Base-by-base conservation (phyloP, 2,329 filamentous ascomycete species). In the Claviceps capensis region DNA sequence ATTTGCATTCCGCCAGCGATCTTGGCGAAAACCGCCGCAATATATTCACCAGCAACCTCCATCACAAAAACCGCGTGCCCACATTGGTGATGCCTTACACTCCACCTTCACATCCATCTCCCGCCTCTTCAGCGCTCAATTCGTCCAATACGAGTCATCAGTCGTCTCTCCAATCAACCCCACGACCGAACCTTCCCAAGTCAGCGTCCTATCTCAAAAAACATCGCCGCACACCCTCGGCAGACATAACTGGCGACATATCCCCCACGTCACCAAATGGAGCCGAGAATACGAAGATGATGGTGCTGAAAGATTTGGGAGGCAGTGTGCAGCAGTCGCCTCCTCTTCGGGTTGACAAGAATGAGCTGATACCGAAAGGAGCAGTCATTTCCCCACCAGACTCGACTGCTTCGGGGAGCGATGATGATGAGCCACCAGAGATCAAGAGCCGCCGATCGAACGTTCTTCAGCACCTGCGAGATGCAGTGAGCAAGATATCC, bases 351-450 rank as follows among this genome's bases (percentile, higher is more conserved):
- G 87, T 82, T 56, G 82, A 88, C 69, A 77, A 73, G 26, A 67
- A 81, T 54, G 72, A 79, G 17, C 45, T 57, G 57, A 93, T 95
- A 67, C 88, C 89, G 43, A 80, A 81, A 56, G 88, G 88, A 55
- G 89, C 88, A 56, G 81, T 95, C 59, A 86, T 95, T 54, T 96
- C 91, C 0, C 91, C 91, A 38, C 91, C 91, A 9, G 91, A 96
- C 61, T 95, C 90, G 37, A 77, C 79, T 6, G 78, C 79, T 41
- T 86, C 84, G 58, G 90, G 84, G 26, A 89, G 90, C 67, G 90
- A 95, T 64, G 88, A 95, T 59, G 88, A 94, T 62, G 82, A 80
- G 59, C 69, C 60, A 23, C 66, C 65, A 2, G 66, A 73, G 49
- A 62, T 70, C 5, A 69, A 74, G 4, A 74, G 71, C n/a, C 70